Evolutionary conservation across 495 filamentous ascomycete species (phyloP).

Genomic region (Astrocystis sublimbata): DNA sequence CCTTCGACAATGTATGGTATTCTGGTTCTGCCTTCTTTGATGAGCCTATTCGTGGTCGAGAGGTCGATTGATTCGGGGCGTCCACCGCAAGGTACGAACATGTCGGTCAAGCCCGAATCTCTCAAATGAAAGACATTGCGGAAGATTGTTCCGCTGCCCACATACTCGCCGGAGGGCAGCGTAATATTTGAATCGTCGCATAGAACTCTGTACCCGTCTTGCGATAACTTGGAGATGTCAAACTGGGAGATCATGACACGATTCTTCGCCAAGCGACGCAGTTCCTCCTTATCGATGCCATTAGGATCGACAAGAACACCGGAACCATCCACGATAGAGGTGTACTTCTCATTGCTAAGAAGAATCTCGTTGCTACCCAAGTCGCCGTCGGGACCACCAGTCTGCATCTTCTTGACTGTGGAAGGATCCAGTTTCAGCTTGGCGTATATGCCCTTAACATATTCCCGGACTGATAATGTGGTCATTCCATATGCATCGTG

Average conservation of each 20-base stretch:
- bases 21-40: constrained; percentile 75
- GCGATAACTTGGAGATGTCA: constrained; percentile 80
- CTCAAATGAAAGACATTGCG: constrained; percentile 96
- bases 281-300: constrained; percentile 80
- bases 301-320: constrained; percentile 93
- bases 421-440: constrained; percentile 86
- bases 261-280: constrained; percentile 79
- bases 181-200: constrained; percentile 86
- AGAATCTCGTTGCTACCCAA: constrained; percentile 97
- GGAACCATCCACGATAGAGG: constrained; percentile 87
- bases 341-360: constrained; percentile 92
- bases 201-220: constrained; percentile 86
- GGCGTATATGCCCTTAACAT: constrained; percentile 93
- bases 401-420: constrained; percentile 88
- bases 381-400: constrained; percentile 94
- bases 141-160: constrained; percentile 92
- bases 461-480: constrained; percentile 92
- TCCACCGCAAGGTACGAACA: constrained; percentile 95
- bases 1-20: constrained; percentile 97
- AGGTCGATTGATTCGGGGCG: constrained; percentile 97
- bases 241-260: constrained; percentile 89
- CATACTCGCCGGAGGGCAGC: constrained; percentile 80
- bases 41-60: constrained; percentile 78
- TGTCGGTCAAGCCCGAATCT: constrained; percentile 70
- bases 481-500: constrained; percentile 98